A percentile compares a stretch with the other conserved stretches of the same genome.
phyloP scores from a whole-genome alignment of 2,329 filamentous ascomycete genomes.

The Hymenoscyphus albidus region DNA sequence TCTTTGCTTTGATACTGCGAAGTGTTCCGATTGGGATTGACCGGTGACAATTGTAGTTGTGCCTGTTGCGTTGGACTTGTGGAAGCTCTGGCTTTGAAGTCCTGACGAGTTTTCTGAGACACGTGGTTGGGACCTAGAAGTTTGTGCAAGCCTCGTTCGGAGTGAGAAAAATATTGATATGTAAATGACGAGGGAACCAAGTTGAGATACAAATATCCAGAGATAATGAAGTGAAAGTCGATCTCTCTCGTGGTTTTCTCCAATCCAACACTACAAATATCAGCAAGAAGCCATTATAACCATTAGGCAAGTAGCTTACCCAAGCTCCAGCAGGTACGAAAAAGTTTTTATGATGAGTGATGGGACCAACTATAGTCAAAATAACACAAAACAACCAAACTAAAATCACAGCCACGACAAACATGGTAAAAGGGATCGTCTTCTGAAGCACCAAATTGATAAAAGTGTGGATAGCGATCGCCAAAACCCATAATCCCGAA shows the following conservation, averaged over 20 bases:
- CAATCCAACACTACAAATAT: slow-evolving; percentile 49
- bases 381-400: slow-evolving; percentile 41
- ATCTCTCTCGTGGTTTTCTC: slow-evolving; percentile 41
- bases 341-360: slow-evolving; percentile 40
- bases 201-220: slow-evolving; percentile 52
- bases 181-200: slow-evolving; percentile 50
- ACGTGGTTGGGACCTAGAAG: neutral
- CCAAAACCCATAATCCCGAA: slow-evolving; percentile 50
- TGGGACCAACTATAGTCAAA: slow-evolving; percentile 41
- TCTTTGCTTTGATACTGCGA: slow-evolving; percentile 19
- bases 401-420: slow-evolving; percentile 32
- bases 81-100: neutral
- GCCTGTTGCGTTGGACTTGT: slow-evolving; percentile 10
- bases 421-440: slow-evolving; percentile 39
- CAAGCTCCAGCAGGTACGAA: slow-evolving; percentile 51
- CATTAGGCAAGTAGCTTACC: slow-evolving; percentile 32
- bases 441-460: slow-evolving; percentile 46
- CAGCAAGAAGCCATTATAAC: neutral
- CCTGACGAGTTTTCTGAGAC: neutral
- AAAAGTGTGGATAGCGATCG: slow-evolving; percentile 52
- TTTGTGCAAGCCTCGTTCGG: slow-evolving; percentile 19
- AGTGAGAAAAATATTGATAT: slow-evolving; percentile 36
- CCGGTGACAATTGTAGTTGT: slow-evolving; percentile 18
- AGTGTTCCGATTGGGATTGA: slow-evolving; percentile 14
- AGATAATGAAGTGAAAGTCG: slow-evolving; percentile 51